Evolutionary conservation across 768 basidiomycete genomes (phyloP).

Genomic region (Pulveroboletus sp.): DNA sequence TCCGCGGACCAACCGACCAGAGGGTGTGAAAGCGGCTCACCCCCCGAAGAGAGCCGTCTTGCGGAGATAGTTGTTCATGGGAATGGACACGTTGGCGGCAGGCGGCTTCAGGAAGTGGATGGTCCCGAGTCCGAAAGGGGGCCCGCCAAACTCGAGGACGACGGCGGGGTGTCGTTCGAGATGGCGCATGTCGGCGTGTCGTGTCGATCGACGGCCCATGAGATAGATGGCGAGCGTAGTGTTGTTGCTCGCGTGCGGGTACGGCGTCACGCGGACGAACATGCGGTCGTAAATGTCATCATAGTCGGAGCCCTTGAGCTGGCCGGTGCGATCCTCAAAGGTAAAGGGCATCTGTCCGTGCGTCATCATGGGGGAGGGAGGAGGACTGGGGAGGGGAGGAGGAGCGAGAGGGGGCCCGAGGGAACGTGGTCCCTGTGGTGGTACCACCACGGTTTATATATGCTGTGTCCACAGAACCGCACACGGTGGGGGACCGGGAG

Average conservation of each 20-base stretch:
- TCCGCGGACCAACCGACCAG: no score
- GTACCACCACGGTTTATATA: constrained; percentile 15
- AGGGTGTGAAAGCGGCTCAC: constrained; percentile 34
- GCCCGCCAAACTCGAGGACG: constrained; percentile 52
- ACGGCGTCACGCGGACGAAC: constrained; percentile 58
- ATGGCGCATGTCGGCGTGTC: constrained; percentile 51
- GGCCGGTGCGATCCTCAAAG: constrained; percentile 66
- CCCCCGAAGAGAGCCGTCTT: constrained; percentile 63
- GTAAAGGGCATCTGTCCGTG: constrained; percentile 43
- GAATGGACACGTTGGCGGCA: constrained; percentile 38
- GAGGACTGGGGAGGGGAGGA: not conserved
- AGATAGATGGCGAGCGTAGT: constrained; percentile 54
- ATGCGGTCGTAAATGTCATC: constrained; percentile 76
- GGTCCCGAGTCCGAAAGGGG: constrained; percentile 54
- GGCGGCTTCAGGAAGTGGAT: constrained; percentile 47
- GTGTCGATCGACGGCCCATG: constrained; percentile 61
- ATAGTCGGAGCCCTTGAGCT: constrained; percentile 53
- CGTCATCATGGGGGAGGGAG: constrained; percentile 19
- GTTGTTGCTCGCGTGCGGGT: constrained; percentile 34
- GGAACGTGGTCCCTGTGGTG: constrained; percentile 1
- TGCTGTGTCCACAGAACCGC: constrained; percentile 17
- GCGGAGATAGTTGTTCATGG: constrained; percentile 61
- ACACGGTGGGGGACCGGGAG: constrained; percentile 12
- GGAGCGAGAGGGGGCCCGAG: not conserved
- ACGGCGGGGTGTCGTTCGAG: constrained; percentile 50